Evolutionary conservation across 306 rosid species (phyloP), one percentile per base, ranked within the genome.

Genomic region (Coriaria nepalensis): DNA sequence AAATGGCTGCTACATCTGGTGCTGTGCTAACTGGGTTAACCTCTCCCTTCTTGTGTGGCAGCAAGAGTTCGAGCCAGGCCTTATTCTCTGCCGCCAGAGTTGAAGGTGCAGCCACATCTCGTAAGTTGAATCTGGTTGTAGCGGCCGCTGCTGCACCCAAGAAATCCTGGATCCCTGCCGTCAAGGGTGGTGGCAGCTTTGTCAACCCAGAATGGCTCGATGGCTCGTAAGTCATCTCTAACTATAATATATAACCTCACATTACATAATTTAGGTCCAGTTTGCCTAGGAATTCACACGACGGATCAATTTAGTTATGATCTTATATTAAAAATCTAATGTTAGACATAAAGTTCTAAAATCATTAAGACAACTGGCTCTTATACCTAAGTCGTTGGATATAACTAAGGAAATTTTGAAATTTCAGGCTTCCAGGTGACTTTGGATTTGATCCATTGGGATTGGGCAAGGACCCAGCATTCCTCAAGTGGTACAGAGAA

Each of bases 121-220:
- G 94, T 10, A 81, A 50, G 73, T 80, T 57, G 59, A 14, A 63
- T 45, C 40, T 75, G 55, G 72, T 71, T n/a, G 77, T 68, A 34
- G 87, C 78, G 45, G 77, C 68, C 0, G 88, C 83, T 49, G 81
- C 76, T 9, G 40, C 37, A 12, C 6, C 74, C 38, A 83, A 76
- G 94, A 82, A 85, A 50, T 90, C 98, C 49, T 90, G 72, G 71
- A 3, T 68, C 47, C 95, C 98, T 6, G 98, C 7, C 6, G 94
- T 90, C 35, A 79, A 4, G 43, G 86, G 55, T 10, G 82, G 94
- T 29, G 87, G 87, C 37, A 90, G 81, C 50, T 64, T 90, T 13
- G 4, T 77, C 55, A 76, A 90, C 68, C 98, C 98, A 1, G 98
- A 90, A 65, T 90, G 98, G 98, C 98, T 90, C 11, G 98, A 90